Evolutionary conservation across 2,329 filamentous ascomycete genomes (phyloP).

Genomic region (Pseudocercospora pini-densiflorae): DNA sequence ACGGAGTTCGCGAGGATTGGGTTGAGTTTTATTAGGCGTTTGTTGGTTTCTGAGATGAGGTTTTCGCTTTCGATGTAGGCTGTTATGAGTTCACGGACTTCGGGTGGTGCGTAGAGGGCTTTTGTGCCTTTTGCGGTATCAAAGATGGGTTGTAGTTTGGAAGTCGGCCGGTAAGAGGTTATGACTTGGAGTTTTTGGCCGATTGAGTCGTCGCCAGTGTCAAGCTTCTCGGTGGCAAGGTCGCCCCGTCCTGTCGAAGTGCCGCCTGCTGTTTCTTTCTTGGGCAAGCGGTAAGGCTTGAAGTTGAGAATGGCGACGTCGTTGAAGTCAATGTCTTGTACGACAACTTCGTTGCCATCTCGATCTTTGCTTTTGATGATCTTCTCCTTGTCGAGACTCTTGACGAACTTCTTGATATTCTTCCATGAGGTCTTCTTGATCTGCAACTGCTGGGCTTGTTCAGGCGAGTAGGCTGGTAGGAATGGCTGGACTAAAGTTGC

Average conservation of each 20-base stretch:
- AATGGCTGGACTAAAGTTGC: constrained; percentile 69
- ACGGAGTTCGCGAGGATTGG: constrained; percentile 67
- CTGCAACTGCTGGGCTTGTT: constrained; percentile 62
- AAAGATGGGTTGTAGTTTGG: constrained; percentile 62
- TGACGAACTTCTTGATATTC: constrained; percentile 72
- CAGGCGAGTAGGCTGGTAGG: constrained; percentile 62
- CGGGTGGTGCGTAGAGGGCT: constrained; percentile 61
- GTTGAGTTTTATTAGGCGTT: constrained; percentile 65
- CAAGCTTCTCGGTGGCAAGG: constrained; percentile 43
- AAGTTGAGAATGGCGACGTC: constrained; percentile 60
- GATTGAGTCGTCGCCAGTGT: constrained; percentile 46
- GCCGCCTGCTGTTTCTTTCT: constrained; percentile 55
- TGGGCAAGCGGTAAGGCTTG: constrained; percentile 65
- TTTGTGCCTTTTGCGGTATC: constrained; percentile 52
- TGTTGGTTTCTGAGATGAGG: constrained; percentile 61
- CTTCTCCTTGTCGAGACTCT: constrained; percentile 65
- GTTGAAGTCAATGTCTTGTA: constrained; percentile 68
- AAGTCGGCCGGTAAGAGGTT: constrained; percentile 61
- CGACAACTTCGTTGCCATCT: constrained; percentile 66
- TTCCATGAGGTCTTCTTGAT: constrained; percentile 76
- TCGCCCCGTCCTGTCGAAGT: constrained; percentile 40
- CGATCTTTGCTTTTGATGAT: constrained; percentile 69
- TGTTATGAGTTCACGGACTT: constrained; percentile 62
- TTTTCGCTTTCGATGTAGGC: constrained; percentile 63
- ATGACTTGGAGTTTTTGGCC: constrained; percentile 57